Base-by-base conservation (phyloP, 1,139 yeast genomes). In the Suhomyces bribrorum region DNA sequence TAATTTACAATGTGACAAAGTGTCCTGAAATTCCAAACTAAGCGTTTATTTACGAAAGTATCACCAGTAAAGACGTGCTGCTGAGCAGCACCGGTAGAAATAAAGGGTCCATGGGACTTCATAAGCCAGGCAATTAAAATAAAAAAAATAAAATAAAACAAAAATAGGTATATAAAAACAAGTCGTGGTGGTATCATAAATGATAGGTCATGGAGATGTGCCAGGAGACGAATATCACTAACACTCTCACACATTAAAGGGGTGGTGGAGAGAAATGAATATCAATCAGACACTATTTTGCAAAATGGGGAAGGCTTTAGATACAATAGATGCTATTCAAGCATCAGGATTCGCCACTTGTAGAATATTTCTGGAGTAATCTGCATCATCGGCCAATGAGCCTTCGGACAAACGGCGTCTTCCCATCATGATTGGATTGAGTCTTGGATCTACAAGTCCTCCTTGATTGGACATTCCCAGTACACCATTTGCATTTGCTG, bases 341-440 rank as follows among this genome's bases (percentile, higher is more conserved):
- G 36, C 37, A 55, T 82, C 88, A 7, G 90, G 89, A 54, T 84
- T 85, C 31, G 89, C 84, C 17, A 85, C 90, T 45, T 83, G 80
- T 40, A 85, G 66, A 23, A 83, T 79, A 61, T 84, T 83, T 49
- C 89, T 71, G 34, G 84, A 75, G 61, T 84, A 84, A 57, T 85
- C 92, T 9, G 86, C 77, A 47, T 84, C 89, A 57, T 85, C 94
- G 11, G 88, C 90, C 45, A 85, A 69, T 16, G 86, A 77, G 11
- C 89, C 90, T 54, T 83, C 89, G 43, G 84, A 76, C 41, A 84
- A 65, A 46, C 94, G 71, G 45, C 88, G 76, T 57, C 86, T 79
- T 17, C 87, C 88, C 61, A 84, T 69, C 81, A 83, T 78, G 32
- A 77, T 70, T 2, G 87, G 86, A 54, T 81, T 80, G 45, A 81